Percentiles rank a stretch among this genome's conserved stretches.
Conservation (phyloP, 805 yeast genomes). For the Komagataella kurtzmanii region DNA sequence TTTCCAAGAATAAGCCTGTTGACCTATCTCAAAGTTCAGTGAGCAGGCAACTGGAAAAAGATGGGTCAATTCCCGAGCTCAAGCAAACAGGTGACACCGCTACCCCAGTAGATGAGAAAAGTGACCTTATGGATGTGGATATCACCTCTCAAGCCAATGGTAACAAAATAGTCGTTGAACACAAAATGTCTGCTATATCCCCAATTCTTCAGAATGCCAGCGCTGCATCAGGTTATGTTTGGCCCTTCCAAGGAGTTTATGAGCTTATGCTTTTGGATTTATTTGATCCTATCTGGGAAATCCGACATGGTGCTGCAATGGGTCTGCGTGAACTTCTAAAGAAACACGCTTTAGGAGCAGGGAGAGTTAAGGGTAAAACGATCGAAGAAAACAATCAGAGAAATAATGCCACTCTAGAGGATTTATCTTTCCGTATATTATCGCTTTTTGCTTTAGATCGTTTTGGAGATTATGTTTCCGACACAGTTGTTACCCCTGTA, state of each 20-base stretch:
- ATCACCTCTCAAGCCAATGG: constrained; percentile 73
- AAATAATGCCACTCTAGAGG: constrained; percentile 68
- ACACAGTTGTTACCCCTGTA: constrained; percentile 96
- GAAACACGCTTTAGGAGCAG: constrained; percentile 77
- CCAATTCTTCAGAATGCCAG: constrained; percentile 62
- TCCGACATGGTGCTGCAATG: constrained; percentile 89
- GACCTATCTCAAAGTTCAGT: constrained; percentile 65
- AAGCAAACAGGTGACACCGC: constrained; percentile 3
- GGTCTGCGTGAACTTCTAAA: constrained; percentile 80
- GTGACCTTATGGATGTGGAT: constrained; percentile 19
- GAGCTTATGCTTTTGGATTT: constrained; percentile 69
- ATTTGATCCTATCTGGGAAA: constrained; percentile 84
- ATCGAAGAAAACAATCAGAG: constrained; percentile 46
- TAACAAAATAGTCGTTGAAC: constrained; percentile 74
- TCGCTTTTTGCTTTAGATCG: constrained; percentile 85
- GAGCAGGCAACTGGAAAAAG: constrained; percentile 36
- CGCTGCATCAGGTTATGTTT: constrained; percentile 59
- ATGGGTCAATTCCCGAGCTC: constrained; percentile 18
- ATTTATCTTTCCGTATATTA: constrained; percentile 72
- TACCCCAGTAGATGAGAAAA: constrained; percentile 6
- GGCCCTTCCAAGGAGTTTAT: constrained; percentile 93
- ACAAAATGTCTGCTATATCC: constrained; percentile 48
- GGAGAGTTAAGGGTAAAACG: constrained; percentile 57
- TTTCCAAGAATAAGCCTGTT: constrained; percentile 31
- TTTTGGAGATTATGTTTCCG: constrained; percentile 94